A percentile compares a stretch with the other conserved stretches of the same genome.
Conservation (phyloP, 2,329 filamentous ascomycete species). For the Xylaria polymorpha region DNA sequence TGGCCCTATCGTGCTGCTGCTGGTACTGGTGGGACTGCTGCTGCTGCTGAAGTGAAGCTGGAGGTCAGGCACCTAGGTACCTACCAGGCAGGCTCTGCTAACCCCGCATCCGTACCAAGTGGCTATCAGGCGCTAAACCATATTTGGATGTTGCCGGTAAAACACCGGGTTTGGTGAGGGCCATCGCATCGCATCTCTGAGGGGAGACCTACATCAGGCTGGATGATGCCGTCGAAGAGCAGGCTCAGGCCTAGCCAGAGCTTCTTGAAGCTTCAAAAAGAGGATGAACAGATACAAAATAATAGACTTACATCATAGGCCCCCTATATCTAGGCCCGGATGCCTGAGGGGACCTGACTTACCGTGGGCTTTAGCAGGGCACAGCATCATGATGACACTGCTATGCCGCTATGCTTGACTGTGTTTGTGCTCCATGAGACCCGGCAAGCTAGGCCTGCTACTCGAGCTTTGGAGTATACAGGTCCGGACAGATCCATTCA, state of each 20-base stretch:
- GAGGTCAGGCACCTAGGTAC: not conserved
- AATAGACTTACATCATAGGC: slow-evolving; percentile 25
- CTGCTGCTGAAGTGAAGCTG: not conserved
- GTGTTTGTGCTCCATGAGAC: not conserved
- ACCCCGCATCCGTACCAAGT: slow-evolving; percentile 28
- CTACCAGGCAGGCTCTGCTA: not conserved
- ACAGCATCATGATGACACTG: slow-evolving; percentile 28
- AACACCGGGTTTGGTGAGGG: slow-evolving; percentile 40
- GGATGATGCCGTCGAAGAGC: slow-evolving; percentile 32
- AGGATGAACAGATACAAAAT: not conserved
- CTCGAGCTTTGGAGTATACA: not conserved
- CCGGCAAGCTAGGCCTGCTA: not conserved
- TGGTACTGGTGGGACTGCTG: too few species aligned
- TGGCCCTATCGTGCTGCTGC: not conserved
- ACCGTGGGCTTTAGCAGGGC: slow-evolving; percentile 18
- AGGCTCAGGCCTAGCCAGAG: slow-evolving; percentile 10
- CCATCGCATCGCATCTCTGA: slow-evolving; percentile 29
- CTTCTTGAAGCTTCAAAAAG: not conserved
- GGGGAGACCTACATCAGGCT: slow-evolving; percentile 41
- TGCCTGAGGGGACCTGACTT: slow-evolving; percentile 1
- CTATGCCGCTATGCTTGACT: slow-evolving; percentile 6
- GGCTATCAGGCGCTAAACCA: slow-evolving; percentile 36
- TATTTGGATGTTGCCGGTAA: slow-evolving; percentile 38
- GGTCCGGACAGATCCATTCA: not conserved
- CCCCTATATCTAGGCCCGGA: not conserved